Evolutionary conservation across 257 asterid genomes (phyloP), one percentile per base, ranked within the genome.

Genomic region (Nicotiana tomentosiformis): DNA sequence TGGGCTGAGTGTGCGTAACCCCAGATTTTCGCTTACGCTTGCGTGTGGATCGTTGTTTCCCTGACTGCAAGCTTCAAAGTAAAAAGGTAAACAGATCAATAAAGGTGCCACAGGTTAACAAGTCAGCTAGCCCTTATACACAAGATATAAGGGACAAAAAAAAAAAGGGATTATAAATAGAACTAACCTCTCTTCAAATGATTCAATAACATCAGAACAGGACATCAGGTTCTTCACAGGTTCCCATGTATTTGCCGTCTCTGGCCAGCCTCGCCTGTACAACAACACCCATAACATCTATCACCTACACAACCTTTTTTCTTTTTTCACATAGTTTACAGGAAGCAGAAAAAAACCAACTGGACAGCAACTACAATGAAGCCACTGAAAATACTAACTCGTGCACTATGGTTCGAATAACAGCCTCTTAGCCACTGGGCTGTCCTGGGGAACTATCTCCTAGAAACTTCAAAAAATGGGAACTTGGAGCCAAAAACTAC

Each of bases 201-300:
- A 89, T 66, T 94, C 98, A 56, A 95, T 87, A 62, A 94, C 66
- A 90, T 94, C 97, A 0, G 90, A 87, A 84, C 91, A 87, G 67
- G 91, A 92, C 87, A 82, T 18, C 84, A 95, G 85, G 87, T 95
- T 94, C 62, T 87, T 91, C 81, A 89, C 78, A 17, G 99, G 99
- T 90, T 95, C 99, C 99, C 99, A 95, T 5, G 99, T 95, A 80
- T 95, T 95, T 5, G 86, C 94, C 0, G 92, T 89, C 89, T 95
- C 99, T 5, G 98, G 89, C 98, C 98, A 95, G 81, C 94, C 98
- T 77, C 97, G 93, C 99, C 99, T 95, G 86, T 66, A 55, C 84
- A 83, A 87, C 55, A 72, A 84, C 58, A 70, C 83, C 58, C 67
- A 64, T 72, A 37, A 84, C 60, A 77, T 67, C 62, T 80, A 88